Evolutionary conservation across 1,139 yeast species (phyloP).

Genomic region (Pichia kudriavzevii): DNA sequence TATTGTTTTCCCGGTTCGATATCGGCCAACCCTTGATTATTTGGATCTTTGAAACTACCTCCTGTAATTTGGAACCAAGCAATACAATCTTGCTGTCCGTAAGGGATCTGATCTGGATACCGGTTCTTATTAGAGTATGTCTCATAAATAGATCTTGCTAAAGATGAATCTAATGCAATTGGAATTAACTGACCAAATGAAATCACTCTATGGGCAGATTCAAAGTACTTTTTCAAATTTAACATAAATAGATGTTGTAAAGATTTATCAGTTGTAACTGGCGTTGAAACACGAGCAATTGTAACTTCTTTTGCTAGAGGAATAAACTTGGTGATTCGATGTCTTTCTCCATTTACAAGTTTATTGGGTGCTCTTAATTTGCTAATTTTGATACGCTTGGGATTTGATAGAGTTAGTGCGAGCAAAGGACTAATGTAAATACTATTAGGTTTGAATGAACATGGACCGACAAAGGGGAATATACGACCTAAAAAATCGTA

Average conservation of each 20-base stretch:
- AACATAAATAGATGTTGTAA: constrained; percentile 59
- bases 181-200: constrained; percentile 62
- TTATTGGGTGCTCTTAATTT: no score
- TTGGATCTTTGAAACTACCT: constrained; percentile 37
- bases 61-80: constrained; percentile 72
- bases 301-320: constrained; percentile 44
- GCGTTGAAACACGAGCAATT: constrained; percentile 64
- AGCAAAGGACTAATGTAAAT: constrained; percentile 62
- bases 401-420: constrained; percentile 41
- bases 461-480: constrained; percentile 64
- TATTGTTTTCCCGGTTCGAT: constrained; percentile 37
- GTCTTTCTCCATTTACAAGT: no score
- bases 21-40: constrained; percentile 21
- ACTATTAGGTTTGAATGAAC: constrained; percentile 32
- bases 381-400: no score
- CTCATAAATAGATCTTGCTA: constrained; percentile 54
- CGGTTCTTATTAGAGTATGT: constrained; percentile 30
- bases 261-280: constrained; percentile 58
- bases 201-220: constrained; percentile 50
- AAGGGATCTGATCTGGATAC: constrained; percentile 40
- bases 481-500: no score
- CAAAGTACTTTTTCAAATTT: constrained; percentile 58
- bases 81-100: constrained; percentile 61
- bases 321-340: constrained; percentile 20
- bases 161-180: constrained; percentile 63